Conservation (phyloP, 495 filamentous ascomycete genomes). For the Saxophila tyrrhenica region DNA sequence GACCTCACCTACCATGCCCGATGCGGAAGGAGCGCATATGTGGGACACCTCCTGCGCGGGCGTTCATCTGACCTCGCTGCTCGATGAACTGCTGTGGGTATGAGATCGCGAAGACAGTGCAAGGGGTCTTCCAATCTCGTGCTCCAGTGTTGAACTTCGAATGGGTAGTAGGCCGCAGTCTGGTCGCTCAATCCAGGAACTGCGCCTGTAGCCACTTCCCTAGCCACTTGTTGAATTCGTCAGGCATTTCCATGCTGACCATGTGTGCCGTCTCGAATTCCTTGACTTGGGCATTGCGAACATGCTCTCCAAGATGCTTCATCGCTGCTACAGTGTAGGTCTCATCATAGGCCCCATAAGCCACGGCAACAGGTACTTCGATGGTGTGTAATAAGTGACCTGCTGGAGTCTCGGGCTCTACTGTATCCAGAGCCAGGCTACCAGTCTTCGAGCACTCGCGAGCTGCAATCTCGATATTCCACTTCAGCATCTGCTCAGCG, state of each 20-base stretch:
- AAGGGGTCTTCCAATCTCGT: too few relatives aligned
- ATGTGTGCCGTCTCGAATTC: slow-evolving; percentile 2
- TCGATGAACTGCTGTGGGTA: too few relatives aligned
- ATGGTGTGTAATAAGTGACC: neutral
- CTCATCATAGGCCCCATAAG: neutral
- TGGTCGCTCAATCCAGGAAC: neutral
- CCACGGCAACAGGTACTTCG: neutral
- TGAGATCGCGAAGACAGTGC: too few relatives aligned
- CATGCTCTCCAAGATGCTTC: neutral
- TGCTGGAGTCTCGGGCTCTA: neutral
- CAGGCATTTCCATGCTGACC: neutral
- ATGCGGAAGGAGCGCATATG: too few relatives aligned
- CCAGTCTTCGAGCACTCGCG: neutral
- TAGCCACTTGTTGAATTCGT: slow-evolving; percentile 1
- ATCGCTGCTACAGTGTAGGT: neutral
- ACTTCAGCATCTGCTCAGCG: neutral
- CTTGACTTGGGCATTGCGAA: neutral
- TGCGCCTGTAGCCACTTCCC: neutral
- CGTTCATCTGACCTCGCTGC: too few relatives aligned
- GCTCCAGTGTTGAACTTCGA: too few relatives aligned
- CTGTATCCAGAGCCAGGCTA: neutral
- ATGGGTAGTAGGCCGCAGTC: too few relatives aligned
- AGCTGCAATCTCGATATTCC: slow-evolving; percentile 1
- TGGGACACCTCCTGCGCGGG: too few relatives aligned
- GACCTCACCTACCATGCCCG: too few relatives aligned